A percentile compares a stretch with the other conserved stretches of the same genome.
These are phyloP conservation scores for Penicillium pancosmium DNA, from an alignment of 495 filamentous ascomycete genomes.

Conservation along the genomic window DNA sequence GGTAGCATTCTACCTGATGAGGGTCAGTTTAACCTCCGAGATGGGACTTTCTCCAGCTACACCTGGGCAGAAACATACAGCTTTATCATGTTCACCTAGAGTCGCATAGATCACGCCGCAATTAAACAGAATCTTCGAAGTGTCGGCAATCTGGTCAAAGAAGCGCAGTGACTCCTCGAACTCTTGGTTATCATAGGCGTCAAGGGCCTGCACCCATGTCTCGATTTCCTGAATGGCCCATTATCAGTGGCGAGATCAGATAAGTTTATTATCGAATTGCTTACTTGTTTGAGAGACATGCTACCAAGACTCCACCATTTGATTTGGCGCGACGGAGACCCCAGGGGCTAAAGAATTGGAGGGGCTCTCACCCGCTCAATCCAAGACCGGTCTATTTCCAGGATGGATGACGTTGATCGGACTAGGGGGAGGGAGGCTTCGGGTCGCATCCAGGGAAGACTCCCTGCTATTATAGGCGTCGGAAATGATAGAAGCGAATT, in stretches of 20 bases:
- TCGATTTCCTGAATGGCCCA: conserved; percentile 81
- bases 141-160: conserved; percentile 89
- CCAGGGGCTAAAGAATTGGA: background rate
- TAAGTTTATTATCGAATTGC: background rate
- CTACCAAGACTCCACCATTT: conserved; percentile 1
- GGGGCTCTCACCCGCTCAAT: conserved; percentile 8
- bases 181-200: conserved; percentile 93
- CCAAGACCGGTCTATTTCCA: conserved; percentile 6
- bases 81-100: conserved; percentile 92
- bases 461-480: conserved; percentile 15
- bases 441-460: conserved; percentile 4
- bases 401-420: conserved; percentile 16
- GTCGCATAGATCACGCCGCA: conserved; percentile 98
- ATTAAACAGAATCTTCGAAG: conserved; percentile 98
- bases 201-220: conserved; percentile 92
- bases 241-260: conserved; percentile 21
- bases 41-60: background rate
- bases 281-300: conserved; percentile 50
- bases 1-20: conserved; percentile 87
- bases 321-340: background rate
- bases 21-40: background rate
- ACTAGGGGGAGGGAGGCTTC: conserved; percentile 2
- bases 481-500: conserved; percentile 5
- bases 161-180: conserved; percentile 82
- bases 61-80: conserved; percentile 60